phyloP scores from a whole-genome alignment of 768 basidiomycete species.

The Suillus paluster region DNA sequence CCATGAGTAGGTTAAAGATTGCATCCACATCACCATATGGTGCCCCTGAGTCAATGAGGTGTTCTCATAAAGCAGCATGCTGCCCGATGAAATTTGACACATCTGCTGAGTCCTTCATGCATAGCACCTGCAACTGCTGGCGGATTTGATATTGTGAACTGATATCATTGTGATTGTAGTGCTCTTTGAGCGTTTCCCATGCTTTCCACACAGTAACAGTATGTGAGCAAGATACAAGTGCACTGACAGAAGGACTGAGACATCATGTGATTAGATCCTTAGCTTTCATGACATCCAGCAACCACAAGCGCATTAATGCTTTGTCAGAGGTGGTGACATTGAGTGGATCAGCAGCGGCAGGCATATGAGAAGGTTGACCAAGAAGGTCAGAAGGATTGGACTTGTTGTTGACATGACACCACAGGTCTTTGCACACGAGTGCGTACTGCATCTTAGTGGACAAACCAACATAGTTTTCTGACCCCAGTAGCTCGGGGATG shows the following conservation, averaged over 20 bases:
- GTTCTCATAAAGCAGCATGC: background rate
- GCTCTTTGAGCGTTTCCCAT: background rate
- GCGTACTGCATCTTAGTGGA: too few relatives aligned
- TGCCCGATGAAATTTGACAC: background rate
- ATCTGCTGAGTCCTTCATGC: background rate
- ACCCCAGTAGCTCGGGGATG: too few relatives aligned
- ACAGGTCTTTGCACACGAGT: too few relatives aligned
- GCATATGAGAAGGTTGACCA: too few relatives aligned
- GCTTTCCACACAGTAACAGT: background rate
- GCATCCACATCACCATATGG: background rate
- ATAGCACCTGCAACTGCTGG: background rate
- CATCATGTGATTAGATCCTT: background rate
- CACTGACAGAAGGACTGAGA: background rate
- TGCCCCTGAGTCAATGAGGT: background rate
- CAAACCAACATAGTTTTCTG: too few relatives aligned
- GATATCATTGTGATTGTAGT: background rate
- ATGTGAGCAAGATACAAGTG: background rate
- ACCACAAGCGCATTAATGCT: too few relatives aligned
- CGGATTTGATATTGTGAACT: background rate
- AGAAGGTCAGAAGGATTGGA: too few relatives aligned
- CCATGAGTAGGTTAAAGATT: background rate
- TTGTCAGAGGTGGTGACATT: too few relatives aligned
- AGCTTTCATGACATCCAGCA: background rate
- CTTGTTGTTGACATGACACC: too few relatives aligned
- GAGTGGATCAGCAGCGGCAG: too few relatives aligned